Percentiles rank a stretch among this genome's conserved stretches.
Conservation (phyloP, 148 eudicot species). For the Pharnaceum exiguum region DNA sequence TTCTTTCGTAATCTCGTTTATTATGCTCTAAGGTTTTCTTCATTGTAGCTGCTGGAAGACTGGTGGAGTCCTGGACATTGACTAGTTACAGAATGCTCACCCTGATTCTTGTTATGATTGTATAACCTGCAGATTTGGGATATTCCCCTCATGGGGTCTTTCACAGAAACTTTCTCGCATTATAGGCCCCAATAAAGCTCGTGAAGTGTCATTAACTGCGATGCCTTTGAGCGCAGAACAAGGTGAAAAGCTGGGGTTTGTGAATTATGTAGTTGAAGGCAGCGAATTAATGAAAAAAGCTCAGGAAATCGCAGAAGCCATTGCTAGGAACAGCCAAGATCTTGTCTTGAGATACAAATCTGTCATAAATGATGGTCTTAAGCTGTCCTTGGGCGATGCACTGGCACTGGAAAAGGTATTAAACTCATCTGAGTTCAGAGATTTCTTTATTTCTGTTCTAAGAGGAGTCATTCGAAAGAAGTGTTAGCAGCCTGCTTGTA, state of each 20-base stretch:
- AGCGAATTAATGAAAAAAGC: slow-evolving; percentile 69
- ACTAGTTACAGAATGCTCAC: too few relatives aligned
- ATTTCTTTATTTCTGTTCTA: not conserved
- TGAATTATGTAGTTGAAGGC: slow-evolving; percentile 75
- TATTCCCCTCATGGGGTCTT: slow-evolving; percentile 99
- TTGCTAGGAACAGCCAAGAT: slow-evolving; percentile 67
- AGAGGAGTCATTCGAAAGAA: not conserved
- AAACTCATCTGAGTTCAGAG: slow-evolving; percentile 7
- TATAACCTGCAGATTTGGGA: slow-evolving; percentile 62
- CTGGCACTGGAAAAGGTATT: slow-evolving; percentile 85
- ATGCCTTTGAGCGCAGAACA: slow-evolving; percentile 73
- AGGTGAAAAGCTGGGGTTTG: slow-evolving; percentile 79
- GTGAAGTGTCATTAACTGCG: slow-evolving; percentile 70
- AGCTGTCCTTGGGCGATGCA: slow-evolving; percentile 63
- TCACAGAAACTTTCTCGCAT: slow-evolving; percentile 95
- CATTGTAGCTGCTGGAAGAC: too few relatives aligned
- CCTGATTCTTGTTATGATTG: not conserved
- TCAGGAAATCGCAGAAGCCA: slow-evolving; percentile 67
- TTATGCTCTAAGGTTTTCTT: too few relatives aligned
- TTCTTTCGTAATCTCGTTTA: too few relatives aligned
- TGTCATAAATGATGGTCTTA: slow-evolving; percentile 81
- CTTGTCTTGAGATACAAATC: slow-evolving; percentile 84
- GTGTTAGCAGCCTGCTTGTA: not conserved
- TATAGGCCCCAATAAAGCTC: slow-evolving; percentile 81
- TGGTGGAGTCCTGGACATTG: not conserved